A percentile compares a stretch with the other conserved stretches of the same genome.
Conservation (phyloP, 305 asterid species). For the Solanum chacoense region DNA sequence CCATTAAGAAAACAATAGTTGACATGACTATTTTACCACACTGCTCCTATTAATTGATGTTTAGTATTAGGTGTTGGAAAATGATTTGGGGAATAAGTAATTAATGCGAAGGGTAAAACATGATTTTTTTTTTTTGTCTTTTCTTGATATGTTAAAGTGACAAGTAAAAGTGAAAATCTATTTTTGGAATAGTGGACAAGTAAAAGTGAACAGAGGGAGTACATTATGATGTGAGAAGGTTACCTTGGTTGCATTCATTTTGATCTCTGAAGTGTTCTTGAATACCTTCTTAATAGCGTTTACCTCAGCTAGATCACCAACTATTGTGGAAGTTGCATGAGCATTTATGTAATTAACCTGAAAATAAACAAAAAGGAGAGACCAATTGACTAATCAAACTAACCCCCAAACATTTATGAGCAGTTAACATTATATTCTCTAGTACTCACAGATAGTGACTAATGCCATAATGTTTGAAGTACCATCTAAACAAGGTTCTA, state of each 20-base stretch:
- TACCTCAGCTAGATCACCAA: slow-evolving; percentile 81
- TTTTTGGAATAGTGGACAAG: background rate
- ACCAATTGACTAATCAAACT: background rate
- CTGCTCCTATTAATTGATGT: background rate
- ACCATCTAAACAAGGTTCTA: background rate
- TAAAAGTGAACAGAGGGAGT: background rate
- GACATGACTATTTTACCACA: background rate
- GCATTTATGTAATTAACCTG: slow-evolving; percentile 92
- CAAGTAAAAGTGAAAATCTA: background rate
- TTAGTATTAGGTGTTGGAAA: background rate
- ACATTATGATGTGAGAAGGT: background rate
- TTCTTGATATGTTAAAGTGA: background rate
- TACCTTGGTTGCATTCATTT: slow-evolving; percentile 82
- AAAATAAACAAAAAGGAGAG: background rate
- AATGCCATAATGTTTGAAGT: background rate
- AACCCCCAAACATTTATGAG: background rate
- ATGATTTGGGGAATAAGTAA: background rate
- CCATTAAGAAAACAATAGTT: background rate
- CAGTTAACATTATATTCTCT: background rate
- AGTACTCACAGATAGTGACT: background rate
- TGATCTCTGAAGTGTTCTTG: slow-evolving; percentile 57
- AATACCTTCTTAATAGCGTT: slow-evolving; percentile 87
- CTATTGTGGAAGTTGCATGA: slow-evolving; percentile 83
- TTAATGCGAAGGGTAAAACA: background rate
- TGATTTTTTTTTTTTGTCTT: background rate